Percentiles rank a stretch among this genome's conserved stretches.
Evolutionary conservation across 2,329 filamentous ascomycete genomes (phyloP).

Genomic region (Hypoxylon sp.): DNA sequence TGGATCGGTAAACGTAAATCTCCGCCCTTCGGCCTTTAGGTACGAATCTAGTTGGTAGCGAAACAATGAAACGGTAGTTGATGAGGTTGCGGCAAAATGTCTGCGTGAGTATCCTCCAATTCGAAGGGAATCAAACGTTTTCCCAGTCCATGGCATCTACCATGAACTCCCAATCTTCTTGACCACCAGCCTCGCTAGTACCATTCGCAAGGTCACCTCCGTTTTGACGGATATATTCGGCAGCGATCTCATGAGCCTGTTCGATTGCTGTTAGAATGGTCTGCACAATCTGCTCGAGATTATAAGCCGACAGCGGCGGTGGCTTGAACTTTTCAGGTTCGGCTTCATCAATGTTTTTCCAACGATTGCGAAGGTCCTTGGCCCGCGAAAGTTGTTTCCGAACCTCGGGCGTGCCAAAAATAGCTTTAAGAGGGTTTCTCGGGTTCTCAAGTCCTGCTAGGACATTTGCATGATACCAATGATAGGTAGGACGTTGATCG

Average conservation of each 20-base stretch:
- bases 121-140: conserved; percentile 50
- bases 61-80: not conserved
- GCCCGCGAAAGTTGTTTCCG: conserved; percentile 73
- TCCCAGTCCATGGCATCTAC: conserved; percentile 74
- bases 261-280: conserved; percentile 73
- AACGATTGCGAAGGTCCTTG: conserved; percentile 79
- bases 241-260: conserved; percentile 68
- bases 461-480: conserved; percentile 79
- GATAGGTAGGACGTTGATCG: conserved; percentile 54
- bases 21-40: not conserved
- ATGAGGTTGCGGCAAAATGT: not conserved
- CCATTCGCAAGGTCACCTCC: conserved; percentile 35
- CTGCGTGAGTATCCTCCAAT: not conserved
- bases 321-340: conserved; percentile 39
- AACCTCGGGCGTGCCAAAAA: conserved; percentile 70
- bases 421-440: conserved; percentile 68
- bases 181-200: conserved; percentile 45
- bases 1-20: not conserved
- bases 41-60: not conserved
- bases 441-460: conserved; percentile 72
- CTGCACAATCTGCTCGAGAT: conserved; percentile 72
- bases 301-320: conserved; percentile 70
- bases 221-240: conserved; percentile 58
- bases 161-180: conserved; percentile 70
- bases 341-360: conserved; percentile 75